Evolutionary conservation across 2,329 filamentous ascomycete genomes (phyloP).

Genomic region (Colletotrichum tamarilloi): DNA sequence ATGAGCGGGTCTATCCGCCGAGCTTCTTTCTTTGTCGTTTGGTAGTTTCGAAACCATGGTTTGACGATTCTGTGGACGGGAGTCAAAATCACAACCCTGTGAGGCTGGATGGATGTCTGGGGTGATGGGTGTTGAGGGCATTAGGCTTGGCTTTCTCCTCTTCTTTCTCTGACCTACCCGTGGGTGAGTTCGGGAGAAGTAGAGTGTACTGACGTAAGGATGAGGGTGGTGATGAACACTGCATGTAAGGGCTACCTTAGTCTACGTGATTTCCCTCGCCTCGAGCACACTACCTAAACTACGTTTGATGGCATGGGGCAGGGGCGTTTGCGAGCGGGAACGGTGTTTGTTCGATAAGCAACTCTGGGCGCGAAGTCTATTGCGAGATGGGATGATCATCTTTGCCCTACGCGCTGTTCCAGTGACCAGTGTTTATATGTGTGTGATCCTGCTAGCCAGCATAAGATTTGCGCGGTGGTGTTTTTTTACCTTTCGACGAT

Average conservation of each 20-base stretch:
- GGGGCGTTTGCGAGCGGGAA: background rate
- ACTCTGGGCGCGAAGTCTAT: constrained; percentile 13
- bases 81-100: background rate
- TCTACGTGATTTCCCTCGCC: background rate
- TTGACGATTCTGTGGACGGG: no score
- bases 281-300: background rate
- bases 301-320: background rate
- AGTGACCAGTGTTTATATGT: background rate
- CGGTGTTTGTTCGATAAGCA: constrained; percentile 1
- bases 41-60: no score
- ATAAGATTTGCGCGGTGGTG: background rate
- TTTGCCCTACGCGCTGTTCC: background rate
- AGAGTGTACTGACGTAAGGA: background rate
- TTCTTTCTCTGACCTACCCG: background rate
- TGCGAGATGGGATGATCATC: constrained; percentile 15
- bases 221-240: background rate
- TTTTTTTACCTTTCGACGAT: background rate
- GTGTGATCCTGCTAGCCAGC: background rate
- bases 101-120: background rate
- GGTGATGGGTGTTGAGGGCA: background rate
- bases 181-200: background rate
- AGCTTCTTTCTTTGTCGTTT: background rate
- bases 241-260: background rate
- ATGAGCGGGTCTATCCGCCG: background rate
- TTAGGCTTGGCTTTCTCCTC: background rate